phyloP scores from a whole-genome alignment of 352 stramenopile species.

The Pythium grandisporangium region DNA sequence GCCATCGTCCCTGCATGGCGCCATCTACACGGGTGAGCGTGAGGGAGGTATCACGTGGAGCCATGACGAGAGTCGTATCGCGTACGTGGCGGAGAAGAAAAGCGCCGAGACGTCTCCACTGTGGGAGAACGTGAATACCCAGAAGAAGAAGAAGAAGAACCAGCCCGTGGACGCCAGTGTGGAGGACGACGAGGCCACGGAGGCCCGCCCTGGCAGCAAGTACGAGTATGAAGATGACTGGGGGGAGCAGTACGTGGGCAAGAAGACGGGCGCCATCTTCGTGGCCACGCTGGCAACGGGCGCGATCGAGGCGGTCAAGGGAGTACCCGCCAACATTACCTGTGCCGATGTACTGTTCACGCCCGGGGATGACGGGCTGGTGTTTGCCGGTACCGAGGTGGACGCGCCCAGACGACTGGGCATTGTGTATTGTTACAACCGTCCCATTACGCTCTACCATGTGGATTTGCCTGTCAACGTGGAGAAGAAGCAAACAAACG shows the following conservation, averaged over 20 bases:
- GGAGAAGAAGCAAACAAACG: too few relatives aligned
- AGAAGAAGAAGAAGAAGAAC: conserved; percentile 11
- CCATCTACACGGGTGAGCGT: conserved; percentile 58
- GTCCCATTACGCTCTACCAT: conserved; percentile 56
- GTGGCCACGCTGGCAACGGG: conserved; percentile 46
- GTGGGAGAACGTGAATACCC: conserved; percentile 48
- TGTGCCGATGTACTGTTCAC: conserved; percentile 65
- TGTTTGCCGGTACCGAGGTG: conserved; percentile 58
- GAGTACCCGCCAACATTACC: conserved; percentile 38
- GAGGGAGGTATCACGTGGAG: conserved; percentile 72
- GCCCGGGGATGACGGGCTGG: conserved; percentile 34
- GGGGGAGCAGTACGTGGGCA: conserved; percentile 79
- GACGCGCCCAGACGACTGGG: conserved; percentile 49
- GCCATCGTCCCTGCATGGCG: conserved; percentile 57
- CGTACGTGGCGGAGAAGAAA: conserved; percentile 74
- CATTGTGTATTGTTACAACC: conserved; percentile 86
- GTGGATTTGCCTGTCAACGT: too few relatives aligned
- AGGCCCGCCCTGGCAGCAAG: conserved; percentile 28
- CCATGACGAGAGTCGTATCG: conserved; percentile 57
- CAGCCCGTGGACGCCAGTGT: conserved; percentile 7
- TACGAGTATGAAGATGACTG: conserved; percentile 74
- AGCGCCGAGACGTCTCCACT: conserved; percentile 28
- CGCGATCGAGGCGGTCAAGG: conserved; percentile 56
- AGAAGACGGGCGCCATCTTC: conserved; percentile 62
- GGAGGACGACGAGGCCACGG: conserved; percentile 7